Evolutionary conservation across 306 rosid species (phyloP), one percentile per base, ranked within the genome.

Genomic region (Vigna unguiculata): DNA sequence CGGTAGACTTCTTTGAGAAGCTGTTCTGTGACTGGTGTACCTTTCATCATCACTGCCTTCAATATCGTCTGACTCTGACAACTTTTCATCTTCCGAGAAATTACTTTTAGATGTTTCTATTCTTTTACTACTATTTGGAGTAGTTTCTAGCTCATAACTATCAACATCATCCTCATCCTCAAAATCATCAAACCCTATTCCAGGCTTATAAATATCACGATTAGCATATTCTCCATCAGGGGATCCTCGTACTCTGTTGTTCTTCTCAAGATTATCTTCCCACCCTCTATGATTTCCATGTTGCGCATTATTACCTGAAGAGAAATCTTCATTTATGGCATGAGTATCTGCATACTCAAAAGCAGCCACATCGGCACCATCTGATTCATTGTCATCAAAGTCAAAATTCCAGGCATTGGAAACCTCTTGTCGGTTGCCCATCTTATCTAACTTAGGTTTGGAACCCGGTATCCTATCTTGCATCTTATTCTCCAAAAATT

Each of bases 391-490:
- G 73, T 95, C 98, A 79, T 95, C 98, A 75, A 95, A 95, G 84
- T 95, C 90, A 75, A 95, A 95, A 86, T 95, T 92, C 98, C 98
- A 95, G 63, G 98, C 97, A 89, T 92, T 89, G 69, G 92, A 85
- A 81, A 85, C 88, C 86, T 90, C 96, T 70, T 80, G 83, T 52
- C 85, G 80, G 75, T 55, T 79, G 30, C 86, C 83, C 46, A 38
- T 76, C 87, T 84, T 88, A 78, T 87, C 89, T 20, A 83, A 61
- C 80, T 79, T 89, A 63, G 87, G 75, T 73, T 80, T 84, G 68
- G 88, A 87, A 58, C 65, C 83, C 30, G 43, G 80, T 20, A 57
- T 87, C 30, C 21, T 86, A 80, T 90, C 97, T 77, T 83, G 96
- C 85, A 77, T 63, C 76, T 75, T 91, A 78, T 78, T 86, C 81